Conservation (phyloP, 129 eudicot species). For the Dittrichia graveolens region DNA sequence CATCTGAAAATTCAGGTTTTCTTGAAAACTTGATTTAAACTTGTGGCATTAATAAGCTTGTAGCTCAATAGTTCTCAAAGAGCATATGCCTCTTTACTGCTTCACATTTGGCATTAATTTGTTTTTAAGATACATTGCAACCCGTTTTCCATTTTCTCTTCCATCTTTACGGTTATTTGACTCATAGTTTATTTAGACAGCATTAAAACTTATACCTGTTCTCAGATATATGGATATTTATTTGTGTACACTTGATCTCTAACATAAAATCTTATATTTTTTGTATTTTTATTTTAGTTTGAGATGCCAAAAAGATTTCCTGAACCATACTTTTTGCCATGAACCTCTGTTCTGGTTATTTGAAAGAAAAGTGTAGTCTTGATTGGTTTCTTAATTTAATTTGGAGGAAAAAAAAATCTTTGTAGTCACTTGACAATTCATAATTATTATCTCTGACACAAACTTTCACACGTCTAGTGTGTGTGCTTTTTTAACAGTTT, state of each 20-base stretch:
- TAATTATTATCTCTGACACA: not conserved
- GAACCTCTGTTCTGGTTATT: not conserved
- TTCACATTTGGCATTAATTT: not conserved
- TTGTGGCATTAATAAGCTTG: constrained; percentile 8
- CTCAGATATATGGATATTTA: constrained; percentile 9
- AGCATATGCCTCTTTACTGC: constrained; percentile 8
- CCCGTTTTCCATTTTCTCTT: not conserved
- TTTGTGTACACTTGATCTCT: not conserved
- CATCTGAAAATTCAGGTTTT: constrained; percentile 77
- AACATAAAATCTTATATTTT: constrained; percentile 3
- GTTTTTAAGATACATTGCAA: not conserved
- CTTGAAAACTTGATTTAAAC: constrained; percentile 7
- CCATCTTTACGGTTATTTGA: not conserved
- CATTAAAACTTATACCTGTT: not conserved
- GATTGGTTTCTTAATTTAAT: not conserved
- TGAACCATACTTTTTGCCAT: too few relatives aligned
- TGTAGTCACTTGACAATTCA: constrained; percentile 8
- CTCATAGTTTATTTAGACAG: too few relatives aligned
- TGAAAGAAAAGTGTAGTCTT: constrained; percentile 8
- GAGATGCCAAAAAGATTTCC: too few relatives aligned
- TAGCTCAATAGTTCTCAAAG: constrained; percentile 5
- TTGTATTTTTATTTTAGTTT: constrained; percentile 6
- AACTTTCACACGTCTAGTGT: not conserved
- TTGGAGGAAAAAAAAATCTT: constrained; percentile 7
- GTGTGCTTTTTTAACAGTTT: constrained; percentile 3